Evolutionary conservation across 441 rosid genomes (phyloP), one percentile per base, ranked within the genome.

Genomic region (Corymbia citriodora): DNA sequence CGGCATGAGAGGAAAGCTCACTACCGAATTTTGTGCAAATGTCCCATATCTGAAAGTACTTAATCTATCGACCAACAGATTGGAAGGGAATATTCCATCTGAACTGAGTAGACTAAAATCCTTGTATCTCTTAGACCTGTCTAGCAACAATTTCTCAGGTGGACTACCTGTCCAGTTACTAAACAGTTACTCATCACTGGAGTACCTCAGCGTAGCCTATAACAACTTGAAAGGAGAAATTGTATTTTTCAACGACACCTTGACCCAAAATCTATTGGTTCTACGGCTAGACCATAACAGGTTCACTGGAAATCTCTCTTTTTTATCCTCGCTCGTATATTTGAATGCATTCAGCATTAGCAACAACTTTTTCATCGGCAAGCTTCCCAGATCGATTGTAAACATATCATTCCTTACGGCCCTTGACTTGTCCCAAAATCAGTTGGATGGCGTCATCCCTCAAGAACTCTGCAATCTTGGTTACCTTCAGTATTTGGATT

Each of bases 251-350:
- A 0, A 63, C 36, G 0, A 7, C 0, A 7, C 33, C 33, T 29
- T 14, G 1, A 29, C 1, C 70, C 18, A 0, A 29, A 0, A 1
- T 1, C 0, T 29, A 2, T 6, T 0, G 0, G 0, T 0, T 7
- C 0, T 63, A 2, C 72, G 1, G 5, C 3, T 63, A 1, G 36
- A 0, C 10, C 18, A 63, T 33, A 63, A 63, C 36, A 63, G 0
- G 36, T 63, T 63, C 72, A 29, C 10, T 65, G 36, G 72, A 65
- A 65, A 31, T 65, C 72, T 65, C 36, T 65, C 36, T n/a, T n/a
- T n/a, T n/a, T 18, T 63, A 29, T 65, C 72, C 7, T 14, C 72
- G 3, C 36, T 14, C 19, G 0, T 14, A 0, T 1, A 14, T 3
- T n/a, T 65, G 18, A 0, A 0, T 0, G 0, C 0, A n/a, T 65